Evolutionary conservation across 1,284 basidiomycete species (phyloP), one percentile per base, ranked within the genome.

Genomic region (Caloboletus inedulis): DNA sequence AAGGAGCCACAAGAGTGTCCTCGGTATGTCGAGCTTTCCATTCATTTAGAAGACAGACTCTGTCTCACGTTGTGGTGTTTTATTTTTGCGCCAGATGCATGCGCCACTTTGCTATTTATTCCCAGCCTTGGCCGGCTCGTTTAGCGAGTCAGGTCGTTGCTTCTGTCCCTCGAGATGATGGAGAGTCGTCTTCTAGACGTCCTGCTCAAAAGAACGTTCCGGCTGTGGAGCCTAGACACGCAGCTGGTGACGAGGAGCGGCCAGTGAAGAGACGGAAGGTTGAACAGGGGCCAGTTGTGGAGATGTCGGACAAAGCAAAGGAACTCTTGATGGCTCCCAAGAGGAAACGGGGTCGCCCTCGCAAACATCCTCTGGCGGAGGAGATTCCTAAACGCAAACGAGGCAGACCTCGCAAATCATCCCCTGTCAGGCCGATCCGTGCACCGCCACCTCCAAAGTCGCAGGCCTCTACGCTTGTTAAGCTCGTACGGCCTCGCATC

Each of bases 51-150:
- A 48, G 36, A 36, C 8, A 25, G 46, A 49, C 47, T 47, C 29
- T 53, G 55, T 64, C 58, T 60, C 53, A 68, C 53, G 46, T 52
- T 56, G 52, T 56, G 47, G 47, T 39, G 29, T 57, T 54, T 44
- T 47, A 45, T 47, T 47, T 34, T 54, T 35, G 49, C 29, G 19
- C 50, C 59, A 90, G 87, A 54, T 90, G 87, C 64, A 77, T 89
- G 69, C 84, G 87, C 18, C 87, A 90, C 65, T 78, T 75, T 57
- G 86, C 83, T 16, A 91, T 91, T 52, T 91, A 89, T 68, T 75
- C 73, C 5, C 73, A 77, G 45, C 68, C 77, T 3, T 91, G 89
- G 89, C 87, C 87, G 18, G 74, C 76, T 44, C 84, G 87, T 48
- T 62, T 80, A 25, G 71, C 78, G 29, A 69, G 72, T 16, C 78